A percentile compares a stretch with the other conserved stretches of the same genome.
Conservation (phyloP, 2,329 filamentous ascomycete species). For the Aspergillus sp. region DNA sequence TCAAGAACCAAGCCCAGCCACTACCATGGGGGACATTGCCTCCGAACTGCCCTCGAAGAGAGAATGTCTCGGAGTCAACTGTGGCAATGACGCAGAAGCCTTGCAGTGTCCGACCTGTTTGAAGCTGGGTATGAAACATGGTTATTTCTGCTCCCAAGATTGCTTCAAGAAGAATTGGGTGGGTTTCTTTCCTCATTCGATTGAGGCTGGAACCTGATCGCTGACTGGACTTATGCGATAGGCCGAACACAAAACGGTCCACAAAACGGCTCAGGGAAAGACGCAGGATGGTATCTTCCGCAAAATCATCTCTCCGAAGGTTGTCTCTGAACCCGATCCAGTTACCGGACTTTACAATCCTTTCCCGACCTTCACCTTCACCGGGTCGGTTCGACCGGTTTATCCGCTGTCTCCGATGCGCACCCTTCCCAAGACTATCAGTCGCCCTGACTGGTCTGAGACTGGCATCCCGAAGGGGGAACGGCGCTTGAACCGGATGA, state of each 20-base stretch:
- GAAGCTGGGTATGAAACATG: conserved; percentile 70
- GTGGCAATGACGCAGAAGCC: conserved; percentile 75
- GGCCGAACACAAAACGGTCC: conserved; percentile 53
- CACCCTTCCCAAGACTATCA: conserved; percentile 71
- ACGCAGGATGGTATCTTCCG: conserved; percentile 71
- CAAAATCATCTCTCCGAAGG: conserved; percentile 56
- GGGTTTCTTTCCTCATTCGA: conserved; percentile 32
- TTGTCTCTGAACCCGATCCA: conserved; percentile 69
- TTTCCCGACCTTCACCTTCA: conserved; percentile 77
- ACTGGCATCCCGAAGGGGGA: conserved; percentile 67
- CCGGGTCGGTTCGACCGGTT: conserved; percentile 75
- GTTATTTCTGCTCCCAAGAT: conserved; percentile 80
- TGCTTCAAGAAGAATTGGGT: conserved; percentile 98
- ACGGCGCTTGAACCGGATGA: conserved; percentile 64
- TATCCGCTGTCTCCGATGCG: conserved; percentile 73
- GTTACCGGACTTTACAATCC: conserved; percentile 81
- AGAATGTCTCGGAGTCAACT: conserved; percentile 71
- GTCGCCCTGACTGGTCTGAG: conserved; percentile 76
- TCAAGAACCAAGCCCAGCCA: not conserved
- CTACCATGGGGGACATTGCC: not conserved
- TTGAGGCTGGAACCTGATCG: not conserved
- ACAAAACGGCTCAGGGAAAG: conserved; percentile 28
- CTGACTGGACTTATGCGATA: conserved; percentile 6
- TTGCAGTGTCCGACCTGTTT: conserved; percentile 90
- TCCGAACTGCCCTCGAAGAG: conserved; percentile 3